phyloP scores from a whole-genome alignment of 164 flowering plant genomes.

The Kingdonia uniflora region DNA sequence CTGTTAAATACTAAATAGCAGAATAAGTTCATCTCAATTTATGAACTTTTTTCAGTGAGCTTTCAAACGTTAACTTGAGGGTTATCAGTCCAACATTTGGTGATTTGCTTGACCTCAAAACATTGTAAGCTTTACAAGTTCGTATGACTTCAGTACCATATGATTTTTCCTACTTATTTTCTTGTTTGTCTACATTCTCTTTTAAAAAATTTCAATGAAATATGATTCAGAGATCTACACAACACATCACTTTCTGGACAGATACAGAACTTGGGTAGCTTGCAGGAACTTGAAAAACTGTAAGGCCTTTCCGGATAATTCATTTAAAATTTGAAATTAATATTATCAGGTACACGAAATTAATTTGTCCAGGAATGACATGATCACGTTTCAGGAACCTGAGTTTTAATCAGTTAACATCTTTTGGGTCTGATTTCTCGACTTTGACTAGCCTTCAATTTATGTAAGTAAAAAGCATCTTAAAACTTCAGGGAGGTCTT shows the following conservation, averaged over 20 bases:
- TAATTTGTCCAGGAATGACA: slow-evolving; percentile 4
- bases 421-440: slow-evolving; percentile 61
- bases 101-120: slow-evolving; percentile 67
- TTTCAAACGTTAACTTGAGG: slow-evolving; percentile 51
- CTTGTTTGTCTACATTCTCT: too few species aligned
- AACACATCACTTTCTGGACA: slow-evolving; percentile 72
- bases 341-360: neutral
- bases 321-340: neutral
- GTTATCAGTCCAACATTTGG: slow-evolving; percentile 65
- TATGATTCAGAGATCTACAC: slow-evolving; percentile 61
- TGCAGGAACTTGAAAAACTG: slow-evolving; percentile 65
- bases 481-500: neutral
- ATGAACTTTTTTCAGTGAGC: slow-evolving; percentile 28
- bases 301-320: slow-evolving; percentile 19
- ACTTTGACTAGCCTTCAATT: slow-evolving; percentile 49
- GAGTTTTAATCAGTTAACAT: slow-evolving; percentile 68
- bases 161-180: too few species aligned
- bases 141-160: neutral
- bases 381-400: slow-evolving; percentile 51
- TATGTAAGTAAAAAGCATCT: slow-evolving; percentile 41
- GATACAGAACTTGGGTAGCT: slow-evolving; percentile 66
- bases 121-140: slow-evolving; percentile 34
- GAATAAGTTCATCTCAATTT: too few species aligned
- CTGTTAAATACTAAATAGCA: too few species aligned
- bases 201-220: neutral